Conservation (phyloP, 1,284 basidiomycete genomes). For the Mycena citricolor region DNA sequence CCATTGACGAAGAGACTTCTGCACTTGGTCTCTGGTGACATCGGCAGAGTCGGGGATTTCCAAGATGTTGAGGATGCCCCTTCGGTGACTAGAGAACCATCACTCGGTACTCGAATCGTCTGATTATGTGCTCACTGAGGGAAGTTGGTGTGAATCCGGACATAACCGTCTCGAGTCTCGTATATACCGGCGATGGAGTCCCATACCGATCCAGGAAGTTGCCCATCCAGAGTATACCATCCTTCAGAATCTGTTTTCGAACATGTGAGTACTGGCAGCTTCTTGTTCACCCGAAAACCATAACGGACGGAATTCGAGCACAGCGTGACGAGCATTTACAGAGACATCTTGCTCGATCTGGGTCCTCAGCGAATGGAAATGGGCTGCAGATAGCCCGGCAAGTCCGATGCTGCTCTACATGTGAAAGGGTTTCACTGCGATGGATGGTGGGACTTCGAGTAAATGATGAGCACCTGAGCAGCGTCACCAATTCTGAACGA, state of each 20-base stretch:
- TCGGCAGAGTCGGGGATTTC: conserved; percentile 38
- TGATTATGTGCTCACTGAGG: conserved; percentile 46
- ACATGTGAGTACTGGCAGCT: neutral
- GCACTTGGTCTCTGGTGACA: conserved; percentile 39
- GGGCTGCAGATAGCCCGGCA: conserved; percentile 51
- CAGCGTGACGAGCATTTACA: conserved; percentile 58
- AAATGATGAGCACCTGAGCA: conserved; percentile 42
- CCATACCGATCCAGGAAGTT: conserved; percentile 39
- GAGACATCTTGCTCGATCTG: conserved; percentile 47
- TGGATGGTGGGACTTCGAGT: neutral
- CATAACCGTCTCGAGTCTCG: conserved; percentile 46
- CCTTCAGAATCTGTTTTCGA: conserved; percentile 48
- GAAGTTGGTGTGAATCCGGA: conserved; percentile 65
- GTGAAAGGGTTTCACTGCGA: neutral
- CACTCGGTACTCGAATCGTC: neutral
- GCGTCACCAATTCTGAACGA: conserved; percentile 50
- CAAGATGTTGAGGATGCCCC: conserved; percentile 44
- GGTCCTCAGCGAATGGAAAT: conserved; percentile 49
- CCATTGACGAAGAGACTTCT: conserved; percentile 43
- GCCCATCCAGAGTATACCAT: conserved; percentile 48
- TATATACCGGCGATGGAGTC: conserved; percentile 57
- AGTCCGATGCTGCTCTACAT: conserved; percentile 51
- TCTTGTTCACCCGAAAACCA: neutral
- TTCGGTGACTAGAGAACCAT: conserved; percentile 44
- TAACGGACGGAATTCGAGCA: conserved; percentile 50